phyloP scores from a whole-genome alignment of 2,329 filamentous ascomycete genomes.

The Aspergillus terreus region DNA sequence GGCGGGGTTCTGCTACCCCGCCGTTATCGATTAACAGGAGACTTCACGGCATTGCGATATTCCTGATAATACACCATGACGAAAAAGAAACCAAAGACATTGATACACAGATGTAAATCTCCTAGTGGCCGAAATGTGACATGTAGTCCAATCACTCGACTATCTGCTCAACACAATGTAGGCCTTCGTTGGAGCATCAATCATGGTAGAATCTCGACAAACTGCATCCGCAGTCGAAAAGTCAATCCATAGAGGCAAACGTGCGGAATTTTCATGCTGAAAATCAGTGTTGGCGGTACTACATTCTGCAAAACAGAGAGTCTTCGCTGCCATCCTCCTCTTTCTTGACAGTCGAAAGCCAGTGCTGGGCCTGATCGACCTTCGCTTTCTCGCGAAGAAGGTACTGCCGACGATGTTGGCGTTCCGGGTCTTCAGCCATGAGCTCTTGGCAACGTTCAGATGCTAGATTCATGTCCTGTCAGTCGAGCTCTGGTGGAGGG shows the following conservation, averaged over 20 bases:
- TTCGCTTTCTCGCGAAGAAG: conserved; percentile 32
- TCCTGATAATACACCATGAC: not conserved
- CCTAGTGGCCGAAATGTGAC: no score
- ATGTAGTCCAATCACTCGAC: no score
- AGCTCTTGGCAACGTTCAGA: conserved; percentile 32
- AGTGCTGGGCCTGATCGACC: conserved; percentile 31
- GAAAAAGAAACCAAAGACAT: not conserved
- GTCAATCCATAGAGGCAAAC: no score
- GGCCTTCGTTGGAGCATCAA: no score
- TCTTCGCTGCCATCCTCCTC: conserved; percentile 9
- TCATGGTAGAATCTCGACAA: no score
- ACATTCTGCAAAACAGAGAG: not conserved
- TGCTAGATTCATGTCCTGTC: conserved; percentile 17
- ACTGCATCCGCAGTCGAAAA: no score
- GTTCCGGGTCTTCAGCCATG: conserved; percentile 36
- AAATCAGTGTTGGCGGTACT: not conserved
- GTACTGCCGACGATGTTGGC: conserved; percentile 27
- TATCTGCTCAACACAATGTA: no score
- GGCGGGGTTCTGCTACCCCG: conserved; percentile 27
- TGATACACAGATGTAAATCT: no score
- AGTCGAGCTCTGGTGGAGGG: not conserved
- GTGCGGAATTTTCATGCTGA: not conserved
- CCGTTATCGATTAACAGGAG: conserved; percentile 6
- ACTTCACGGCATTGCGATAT: not conserved
- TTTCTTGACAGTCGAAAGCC: conserved; percentile 20